These are phyloP conservation scores for Rhododendron henanense DNA, from an alignment of 148 eudicot species.

Conservation along the genomic window DNA sequence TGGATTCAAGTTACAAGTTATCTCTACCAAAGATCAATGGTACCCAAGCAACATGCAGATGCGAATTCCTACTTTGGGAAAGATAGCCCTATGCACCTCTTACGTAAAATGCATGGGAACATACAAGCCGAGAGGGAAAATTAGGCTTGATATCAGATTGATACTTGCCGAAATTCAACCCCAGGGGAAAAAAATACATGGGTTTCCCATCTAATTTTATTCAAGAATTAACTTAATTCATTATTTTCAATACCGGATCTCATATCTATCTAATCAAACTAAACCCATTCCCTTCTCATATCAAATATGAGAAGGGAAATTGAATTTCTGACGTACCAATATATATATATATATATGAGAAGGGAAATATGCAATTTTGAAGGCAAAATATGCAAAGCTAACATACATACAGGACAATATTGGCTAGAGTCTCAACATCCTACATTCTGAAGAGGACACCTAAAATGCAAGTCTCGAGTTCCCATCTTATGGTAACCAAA, in stretches of 20 bases:
- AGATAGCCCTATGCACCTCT: background rate
- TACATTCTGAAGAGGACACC: conserved; percentile 1
- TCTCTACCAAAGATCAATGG: background rate
- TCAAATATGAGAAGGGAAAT: too few species aligned
- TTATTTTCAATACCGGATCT: background rate
- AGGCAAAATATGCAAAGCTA: background rate
- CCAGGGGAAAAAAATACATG: background rate
- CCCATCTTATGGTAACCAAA: background rate
- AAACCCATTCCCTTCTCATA: background rate
- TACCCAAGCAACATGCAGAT: too few species aligned
- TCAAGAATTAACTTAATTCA: background rate
- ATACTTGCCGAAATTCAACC: background rate
- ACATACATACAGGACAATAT: background rate
- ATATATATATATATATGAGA: too few species aligned
- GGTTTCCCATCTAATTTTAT: background rate
- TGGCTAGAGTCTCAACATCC: background rate
- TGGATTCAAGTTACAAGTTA: background rate
- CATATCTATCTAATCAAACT: background rate
- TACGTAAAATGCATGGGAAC: background rate
- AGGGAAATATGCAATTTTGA: background rate
- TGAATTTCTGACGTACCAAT: too few species aligned
- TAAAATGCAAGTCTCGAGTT: conserved; percentile 2
- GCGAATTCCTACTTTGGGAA: background rate
- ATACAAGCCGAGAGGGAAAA: background rate
- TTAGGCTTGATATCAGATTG: background rate